Evolutionary conservation across 179 eudicot species (phyloP).

Genomic region (Corrigiola litoralis): DNA sequence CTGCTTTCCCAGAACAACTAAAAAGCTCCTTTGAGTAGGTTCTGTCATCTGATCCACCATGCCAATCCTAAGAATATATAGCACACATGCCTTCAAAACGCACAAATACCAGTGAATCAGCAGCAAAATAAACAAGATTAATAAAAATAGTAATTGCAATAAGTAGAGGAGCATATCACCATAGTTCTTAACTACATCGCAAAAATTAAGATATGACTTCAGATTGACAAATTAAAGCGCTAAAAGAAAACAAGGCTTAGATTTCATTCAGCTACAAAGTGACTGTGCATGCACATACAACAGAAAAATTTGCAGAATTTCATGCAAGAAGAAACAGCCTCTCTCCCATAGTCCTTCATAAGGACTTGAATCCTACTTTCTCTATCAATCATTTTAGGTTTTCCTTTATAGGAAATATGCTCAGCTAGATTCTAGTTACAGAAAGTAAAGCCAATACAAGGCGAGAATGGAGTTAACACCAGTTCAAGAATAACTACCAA

Average conservation of each 20-base stretch:
- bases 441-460: background rate
- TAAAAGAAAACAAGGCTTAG: too few species aligned
- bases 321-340: background rate
- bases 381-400: background rate
- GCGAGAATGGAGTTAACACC: slow-evolving; percentile 12
- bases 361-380: background rate
- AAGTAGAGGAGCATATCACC: background rate
- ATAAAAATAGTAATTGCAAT: background rate
- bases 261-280: background rate
- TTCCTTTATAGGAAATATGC: background rate
- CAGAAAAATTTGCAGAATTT: background rate
- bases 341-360: too few species aligned
- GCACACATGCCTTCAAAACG: slow-evolving; percentile 87
- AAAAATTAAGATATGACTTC: too few species aligned
- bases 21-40: slow-evolving; percentile 92
- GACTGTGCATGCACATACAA: slow-evolving; percentile 8
- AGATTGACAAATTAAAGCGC: too few species aligned
- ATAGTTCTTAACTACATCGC: background rate
- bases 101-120: slow-evolving; percentile 18
- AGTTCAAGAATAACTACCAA: slow-evolving; percentile 50
- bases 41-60: slow-evolving; percentile 95
- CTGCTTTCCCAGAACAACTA: slow-evolving; percentile 83
- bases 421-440: background rate
- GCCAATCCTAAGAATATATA: slow-evolving; percentile 91
- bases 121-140: too few species aligned